Evolutionary conservation across 106 monocot species (phyloP), one percentile per base, ranked within the genome.

Genomic region (Agapanthus africanus): DNA sequence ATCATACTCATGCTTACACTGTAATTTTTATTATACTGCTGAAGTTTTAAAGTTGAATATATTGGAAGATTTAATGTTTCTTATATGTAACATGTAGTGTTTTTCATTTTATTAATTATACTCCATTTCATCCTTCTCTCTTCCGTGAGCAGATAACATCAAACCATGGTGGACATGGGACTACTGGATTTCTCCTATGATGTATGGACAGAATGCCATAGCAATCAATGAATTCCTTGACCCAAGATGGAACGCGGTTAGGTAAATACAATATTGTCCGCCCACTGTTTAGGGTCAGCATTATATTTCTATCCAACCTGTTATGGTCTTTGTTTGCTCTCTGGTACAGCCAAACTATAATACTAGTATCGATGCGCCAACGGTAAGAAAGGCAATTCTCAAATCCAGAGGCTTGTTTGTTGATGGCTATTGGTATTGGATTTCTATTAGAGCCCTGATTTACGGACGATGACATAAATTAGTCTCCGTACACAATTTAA

Each of bases 311-410:
- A 1, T 13, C 4, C 31, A 59, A 60, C 18, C 19, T 47, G 46
- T 46, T 40, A 31, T 46, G 46, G n/a, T 31, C 32, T 47, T 32
- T 41, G 27, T 28, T 65, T 66, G 33, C 16, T 70, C 19, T 52
- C 33, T 70, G 9, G 11, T 62, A 63, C 85, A 95, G 95, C 83
- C 88, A 67, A 91, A 86, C 41, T 77, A 63, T 62, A 91, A 88
- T 21, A 37, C 63, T 27, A 82, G 5, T 23, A 91, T 91, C 35
- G 41, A 79, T 78, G 91, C 77, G 54, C 60, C 79, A 25, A 95
- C 95, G 36, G 38, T 95, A 11, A 88, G 95, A 46, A 84, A 75
- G 37, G 91, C 91, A 26, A 46, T 95, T 78, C 88, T 95, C 23
- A 79, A 78, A 79, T 91, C 95, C 42, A 88, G 78, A 74, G 84